Evolutionary conservation across 208 protist genomes (phyloP).

Genomic region (Leishmania martiniquensis): DNA sequence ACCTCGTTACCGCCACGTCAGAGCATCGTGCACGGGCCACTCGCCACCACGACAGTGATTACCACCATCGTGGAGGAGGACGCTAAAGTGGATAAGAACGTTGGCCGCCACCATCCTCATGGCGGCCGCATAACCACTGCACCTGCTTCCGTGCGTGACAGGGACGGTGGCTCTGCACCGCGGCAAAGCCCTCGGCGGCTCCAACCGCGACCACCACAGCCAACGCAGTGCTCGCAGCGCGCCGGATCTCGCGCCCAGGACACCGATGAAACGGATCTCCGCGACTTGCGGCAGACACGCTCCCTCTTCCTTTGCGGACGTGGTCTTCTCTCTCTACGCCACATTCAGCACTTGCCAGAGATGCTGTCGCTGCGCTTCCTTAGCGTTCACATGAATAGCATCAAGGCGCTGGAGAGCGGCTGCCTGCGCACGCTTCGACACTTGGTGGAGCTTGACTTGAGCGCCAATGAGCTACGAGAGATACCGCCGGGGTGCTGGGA

Average conservation of each 20-base stretch:
- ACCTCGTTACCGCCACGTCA: constrained; percentile 5
- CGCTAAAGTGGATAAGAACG: not conserved
- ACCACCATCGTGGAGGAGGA: constrained; percentile 14
- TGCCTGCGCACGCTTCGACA: constrained; percentile 39
- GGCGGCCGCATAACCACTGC: not conserved
- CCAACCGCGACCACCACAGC: not conserved
- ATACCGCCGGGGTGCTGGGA: constrained; percentile 35
- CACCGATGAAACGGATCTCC: constrained; percentile 15
- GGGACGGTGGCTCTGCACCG: not conserved
- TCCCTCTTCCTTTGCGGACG: constrained; percentile 73
- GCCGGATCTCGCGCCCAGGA: constrained; percentile 24
- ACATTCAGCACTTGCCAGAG: constrained; percentile 61
- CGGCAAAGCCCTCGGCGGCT: not conserved
- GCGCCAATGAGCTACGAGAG: constrained; percentile 70
- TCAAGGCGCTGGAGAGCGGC: constrained; percentile 42
- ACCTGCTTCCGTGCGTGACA: not conserved
- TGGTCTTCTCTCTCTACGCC: constrained; percentile 60
- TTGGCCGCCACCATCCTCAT: not conserved
- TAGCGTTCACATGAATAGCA: constrained; percentile 83
- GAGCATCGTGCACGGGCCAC: constrained; percentile 26
- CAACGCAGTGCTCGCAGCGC: constrained; percentile 3
- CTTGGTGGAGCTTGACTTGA: constrained; percentile 78
- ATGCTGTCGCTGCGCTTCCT: constrained; percentile 63
- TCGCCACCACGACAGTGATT: constrained; percentile 17
- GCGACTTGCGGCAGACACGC: constrained; percentile 42